Percentiles rank a stretch among this genome's conserved stretches.
Evolutionary conservation across 345 rosid genomes (phyloP).

Genomic region (Viola odorata): DNA sequence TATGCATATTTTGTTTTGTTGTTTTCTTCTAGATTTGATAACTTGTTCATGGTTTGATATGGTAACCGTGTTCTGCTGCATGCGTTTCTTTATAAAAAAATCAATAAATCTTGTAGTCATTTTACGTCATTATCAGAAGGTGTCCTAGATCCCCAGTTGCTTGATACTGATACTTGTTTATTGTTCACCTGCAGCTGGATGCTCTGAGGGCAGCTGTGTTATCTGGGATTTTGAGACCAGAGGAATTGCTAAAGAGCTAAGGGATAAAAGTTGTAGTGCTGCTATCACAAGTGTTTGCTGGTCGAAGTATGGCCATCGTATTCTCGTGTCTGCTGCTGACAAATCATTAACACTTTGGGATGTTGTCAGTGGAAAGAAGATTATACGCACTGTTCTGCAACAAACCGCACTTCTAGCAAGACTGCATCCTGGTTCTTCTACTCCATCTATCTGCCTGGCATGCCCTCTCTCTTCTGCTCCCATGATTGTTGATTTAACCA

Average conservation of each 20-base stretch:
- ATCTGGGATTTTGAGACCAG: constrained; percentile 99
- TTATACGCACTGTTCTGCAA: constrained; percentile 55
- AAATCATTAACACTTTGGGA: constrained; percentile 95
- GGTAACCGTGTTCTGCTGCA: too few species aligned
- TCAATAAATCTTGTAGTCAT: background rate
- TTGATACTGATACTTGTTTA: background rate
- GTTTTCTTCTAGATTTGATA: too few species aligned
- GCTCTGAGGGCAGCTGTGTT: constrained; percentile 84
- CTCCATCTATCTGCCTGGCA: constrained; percentile 71
- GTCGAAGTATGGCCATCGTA: constrained; percentile 87
- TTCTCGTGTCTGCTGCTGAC: constrained; percentile 94
- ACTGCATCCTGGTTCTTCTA: constrained; percentile 75
- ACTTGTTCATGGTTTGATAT: too few species aligned
- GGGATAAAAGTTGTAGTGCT: constrained; percentile 63
- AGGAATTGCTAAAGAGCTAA: constrained; percentile 87
- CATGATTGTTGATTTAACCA: constrained; percentile 67
- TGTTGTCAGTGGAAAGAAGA: constrained; percentile 62
- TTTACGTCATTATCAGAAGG: background rate
- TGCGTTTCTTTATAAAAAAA: too few species aligned
- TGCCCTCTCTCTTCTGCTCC: constrained; percentile 98
- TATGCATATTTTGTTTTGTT: too few species aligned
- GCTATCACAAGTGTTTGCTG: constrained; percentile 91
- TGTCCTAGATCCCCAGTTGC: constrained; percentile 6
- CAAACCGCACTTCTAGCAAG: constrained; percentile 85
- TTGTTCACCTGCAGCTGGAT: constrained; percentile 57